Evolutionary conservation across 352 stramenopile genomes (phyloP), one percentile per base, ranked within the genome.

Genomic region (Phytophthora fragariaefolia): DNA sequence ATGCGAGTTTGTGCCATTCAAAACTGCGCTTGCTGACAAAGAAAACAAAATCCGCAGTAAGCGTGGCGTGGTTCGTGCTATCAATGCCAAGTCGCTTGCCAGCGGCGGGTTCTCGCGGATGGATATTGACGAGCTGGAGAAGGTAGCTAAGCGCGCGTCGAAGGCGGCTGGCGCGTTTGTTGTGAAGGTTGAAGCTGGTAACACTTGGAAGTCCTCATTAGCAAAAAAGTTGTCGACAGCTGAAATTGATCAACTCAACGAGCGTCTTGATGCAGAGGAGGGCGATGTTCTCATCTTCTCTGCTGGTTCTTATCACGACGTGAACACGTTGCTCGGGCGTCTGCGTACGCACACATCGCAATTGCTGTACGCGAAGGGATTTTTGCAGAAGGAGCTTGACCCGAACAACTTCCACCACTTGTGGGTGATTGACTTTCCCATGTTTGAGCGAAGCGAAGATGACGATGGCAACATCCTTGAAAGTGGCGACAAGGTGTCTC

Each of bases 351-450:
- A 94, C 69, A 73, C 68, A 5, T 72, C 82, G 46, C 82, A 89
- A 63, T 51, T 90, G 43, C 58, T 93, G 59, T 76, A 90, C 42
- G 76, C 72, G 6, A 85, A 87, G 53, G 83, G 85, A 0, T 78
- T 79, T 26, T 63, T 95, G 22, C 78, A 87, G 59, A 43, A 81
- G 4, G 86, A 93, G 58, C 63, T 95, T 15, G 64, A 85, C 23
- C 73, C 85, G 10, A 77, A 74, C 40, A 90, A 92, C 69, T 95
- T 91, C 58, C 63, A 93, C 53, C 83, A 90, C 58, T 63, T 95
- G 36, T 97, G 88, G 89, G 85, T 97, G 27, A 74, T 90, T 36
- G 81, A 96, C 65, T 97, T 97, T 58, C 90, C 90, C 17, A 90
- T 97, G 85, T 96, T 97, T 32, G 86, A 95, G 65, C 75, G 74